Conservation (phyloP, 2,329 filamentous ascomycete genomes). For the Verticillium zaregamsianum region DNA sequence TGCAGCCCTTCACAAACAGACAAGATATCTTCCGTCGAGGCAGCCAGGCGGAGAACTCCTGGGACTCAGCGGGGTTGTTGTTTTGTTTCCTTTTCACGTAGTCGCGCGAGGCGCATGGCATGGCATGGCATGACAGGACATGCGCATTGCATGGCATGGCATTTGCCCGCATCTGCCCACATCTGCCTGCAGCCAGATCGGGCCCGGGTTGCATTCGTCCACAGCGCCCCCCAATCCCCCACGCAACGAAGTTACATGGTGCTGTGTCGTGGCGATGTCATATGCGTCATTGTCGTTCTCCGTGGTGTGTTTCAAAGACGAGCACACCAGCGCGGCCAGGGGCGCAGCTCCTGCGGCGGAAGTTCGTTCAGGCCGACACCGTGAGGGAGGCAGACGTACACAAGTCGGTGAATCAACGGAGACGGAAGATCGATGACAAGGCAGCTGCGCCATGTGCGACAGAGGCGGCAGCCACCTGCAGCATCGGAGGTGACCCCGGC, state of each 20-base stretch:
- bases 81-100: neutral
- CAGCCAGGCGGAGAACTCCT: neutral
- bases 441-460: neutral
- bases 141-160: neutral
- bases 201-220: neutral
- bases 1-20: neutral
- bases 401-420: neutral
- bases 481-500: neutral
- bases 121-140: neutral
- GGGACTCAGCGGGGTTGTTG: neutral
- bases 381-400: neutral
- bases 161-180: neutral
- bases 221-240: neutral
- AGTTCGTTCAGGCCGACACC: neutral
- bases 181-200: neutral
- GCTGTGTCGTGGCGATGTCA: neutral
- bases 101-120: neutral
- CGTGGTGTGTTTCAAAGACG: neutral
- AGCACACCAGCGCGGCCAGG: neutral
- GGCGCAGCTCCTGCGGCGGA: neutral
- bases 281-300: neutral
- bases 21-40: neutral
- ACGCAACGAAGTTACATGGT: neutral
- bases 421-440: neutral
- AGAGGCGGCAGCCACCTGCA: neutral